Evolutionary conservation across 192 early-diverging fungal species (phyloP).

Genomic region (Coemansia pectinata): DNA sequence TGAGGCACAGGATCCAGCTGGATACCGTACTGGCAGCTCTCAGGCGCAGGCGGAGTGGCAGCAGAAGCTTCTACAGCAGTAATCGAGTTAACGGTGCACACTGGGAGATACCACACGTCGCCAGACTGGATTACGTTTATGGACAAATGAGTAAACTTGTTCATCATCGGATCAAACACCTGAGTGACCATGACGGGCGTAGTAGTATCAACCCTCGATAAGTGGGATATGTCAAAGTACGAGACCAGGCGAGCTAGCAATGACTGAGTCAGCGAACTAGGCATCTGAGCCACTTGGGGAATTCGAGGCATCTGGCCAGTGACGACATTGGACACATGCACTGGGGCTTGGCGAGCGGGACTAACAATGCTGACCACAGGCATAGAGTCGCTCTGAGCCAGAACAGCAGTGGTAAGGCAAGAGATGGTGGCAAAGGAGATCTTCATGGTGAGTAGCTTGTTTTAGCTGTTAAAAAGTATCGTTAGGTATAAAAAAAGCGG

Average conservation of each 20-base stretch:
- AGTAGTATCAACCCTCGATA: slow-evolving; percentile 1
- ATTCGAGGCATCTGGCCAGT: background rate
- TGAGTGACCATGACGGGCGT: slow-evolving; percentile 12
- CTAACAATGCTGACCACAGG: background rate
- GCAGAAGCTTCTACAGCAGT: background rate
- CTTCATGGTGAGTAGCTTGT: background rate
- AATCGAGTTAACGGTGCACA: slow-evolving; percentile 27
- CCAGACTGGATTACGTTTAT: slow-evolving; percentile 12
- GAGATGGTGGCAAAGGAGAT: background rate
- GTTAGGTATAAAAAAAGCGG: slow-evolving; percentile 17
- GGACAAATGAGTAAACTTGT: slow-evolving; percentile 29
- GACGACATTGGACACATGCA: background rate
- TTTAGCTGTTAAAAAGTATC: background rate
- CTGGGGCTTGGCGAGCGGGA: background rate
- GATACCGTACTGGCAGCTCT: slow-evolving; percentile 10
- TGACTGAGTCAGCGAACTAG: background rate
- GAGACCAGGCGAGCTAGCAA: slow-evolving; percentile 14
- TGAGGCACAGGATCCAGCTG: slow-evolving; percentile 2
- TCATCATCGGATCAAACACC: slow-evolving; percentile 24
- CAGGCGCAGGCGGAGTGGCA: background rate
- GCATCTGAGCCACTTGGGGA: background rate
- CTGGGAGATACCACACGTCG: slow-evolving; percentile 22
- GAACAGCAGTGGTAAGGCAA: background rate
- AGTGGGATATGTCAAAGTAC: slow-evolving; percentile 21
- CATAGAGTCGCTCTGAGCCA: background rate